Conservation (phyloP, 202 grass and related monocot genomes). For the Hordeum pubiflorum region DNA sequence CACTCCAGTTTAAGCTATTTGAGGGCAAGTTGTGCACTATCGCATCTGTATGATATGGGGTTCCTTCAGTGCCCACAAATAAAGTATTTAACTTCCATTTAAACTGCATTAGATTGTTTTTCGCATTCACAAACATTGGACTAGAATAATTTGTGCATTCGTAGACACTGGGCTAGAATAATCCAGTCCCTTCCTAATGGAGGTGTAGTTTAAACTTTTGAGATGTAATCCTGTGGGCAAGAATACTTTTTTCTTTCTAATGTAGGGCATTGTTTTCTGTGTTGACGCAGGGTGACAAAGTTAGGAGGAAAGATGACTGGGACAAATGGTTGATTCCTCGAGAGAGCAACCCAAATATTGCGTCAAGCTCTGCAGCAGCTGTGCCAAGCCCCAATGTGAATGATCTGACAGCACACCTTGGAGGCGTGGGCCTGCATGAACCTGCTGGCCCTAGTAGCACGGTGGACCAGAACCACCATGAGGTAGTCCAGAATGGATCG, state of each 20-base stretch:
- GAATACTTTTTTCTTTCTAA: neutral
- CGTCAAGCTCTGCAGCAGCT: constrained; percentile 12
- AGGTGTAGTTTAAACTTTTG: neutral
- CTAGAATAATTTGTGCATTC: neutral
- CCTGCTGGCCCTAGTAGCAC: constrained; percentile 23
- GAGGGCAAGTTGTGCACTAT: neutral
- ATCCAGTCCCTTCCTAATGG: neutral
- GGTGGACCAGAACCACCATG: constrained; percentile 17
- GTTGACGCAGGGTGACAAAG: constrained; percentile 53
- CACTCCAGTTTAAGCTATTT: neutral
- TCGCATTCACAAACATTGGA: neutral
- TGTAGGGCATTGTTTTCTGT: neutral
- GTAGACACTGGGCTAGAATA: neutral
- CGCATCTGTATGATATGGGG: neutral
- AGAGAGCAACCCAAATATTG: constrained; percentile 29
- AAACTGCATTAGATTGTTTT: neutral
- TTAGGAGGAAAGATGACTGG: constrained; percentile 66
- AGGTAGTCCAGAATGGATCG: constrained; percentile 35
- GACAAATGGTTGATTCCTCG: constrained; percentile 55
- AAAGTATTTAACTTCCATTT: neutral
- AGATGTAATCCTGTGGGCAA: neutral
- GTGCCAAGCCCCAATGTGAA: constrained; percentile 17
- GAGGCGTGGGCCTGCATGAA: constrained; percentile 34
- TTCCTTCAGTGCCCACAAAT: neutral
- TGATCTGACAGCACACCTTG: constrained; percentile 34